Base-by-base conservation (phyloP, 352 stramenopile species). In the Phytophthora palmivora region DNA sequence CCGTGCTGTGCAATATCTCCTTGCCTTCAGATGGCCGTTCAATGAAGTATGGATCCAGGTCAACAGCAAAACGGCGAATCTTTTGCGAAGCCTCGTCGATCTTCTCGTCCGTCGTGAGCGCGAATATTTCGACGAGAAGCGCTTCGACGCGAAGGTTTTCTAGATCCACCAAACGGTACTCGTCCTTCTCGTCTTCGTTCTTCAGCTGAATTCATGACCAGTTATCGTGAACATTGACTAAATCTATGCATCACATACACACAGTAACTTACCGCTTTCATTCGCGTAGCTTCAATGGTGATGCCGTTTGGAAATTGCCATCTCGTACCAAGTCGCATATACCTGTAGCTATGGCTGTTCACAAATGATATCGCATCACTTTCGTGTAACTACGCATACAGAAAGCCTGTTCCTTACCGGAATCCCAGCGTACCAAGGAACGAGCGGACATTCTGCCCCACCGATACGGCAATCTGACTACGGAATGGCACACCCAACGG, bases 251-350 rank as follows among this genome's bases (percentile, higher is more conserved):
- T n/a, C n/a, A n/a, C 32, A n/a, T 2, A 28, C 26, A 15, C 3
- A 8, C 12, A 4, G 4, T 12, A 12, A 76, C 73, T 19, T 78
- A 94, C 86, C 42, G 82, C 82, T 58, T 95, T 95, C 82, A 95
- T 95, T 28, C 86, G 82, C 15, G 86, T 95, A 16, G 76, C 82
- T 68, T 95, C 86, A 44, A 95, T 92, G 0, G 78, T 91, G 38
- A 95, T 90, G 24, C 86, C 86, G 45, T 93, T 93, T 2, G 81
- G 62, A n/a, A 95, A 76, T 53, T 92, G 82, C 86, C 86, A 95
- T 52, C 86, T 73, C 37, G 84, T 95, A 26, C 86, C 86, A 1
- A 92, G 74, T 3, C 86, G 79, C 84, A 92, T 93, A 74, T 91
- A 95, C 30, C 82, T 77, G 51, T 93, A 95, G 61, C 72, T 93